Evolutionary conservation across 2,329 filamentous ascomycete genomes (phyloP), one percentile per base, ranked within the genome.

Genomic region (Fusarium floridanum): DNA sequence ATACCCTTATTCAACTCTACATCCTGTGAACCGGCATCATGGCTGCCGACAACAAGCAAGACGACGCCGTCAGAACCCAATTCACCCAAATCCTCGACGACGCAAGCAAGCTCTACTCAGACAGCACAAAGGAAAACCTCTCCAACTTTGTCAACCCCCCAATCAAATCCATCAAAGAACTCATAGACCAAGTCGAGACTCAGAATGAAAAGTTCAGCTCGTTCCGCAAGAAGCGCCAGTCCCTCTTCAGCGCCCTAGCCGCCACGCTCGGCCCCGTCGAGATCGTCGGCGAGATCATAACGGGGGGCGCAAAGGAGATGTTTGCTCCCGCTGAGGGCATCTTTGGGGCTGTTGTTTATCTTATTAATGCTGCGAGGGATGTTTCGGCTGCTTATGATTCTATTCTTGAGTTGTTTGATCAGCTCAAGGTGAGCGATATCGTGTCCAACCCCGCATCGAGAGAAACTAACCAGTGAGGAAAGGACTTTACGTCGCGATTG

Each of bases 361-460:
- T 88, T 10, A 80, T 88, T 20, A 81, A 81, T 37, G 85, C 85
- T 10, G 86, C 85, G 2, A 82, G 83, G 22, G 83, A 86, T 60
- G 86, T 87, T 17, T 86, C 84, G 1, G 76, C 82, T 1, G 81
- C 81, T 9, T 87, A 88, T 57, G 84, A 88, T 73, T 81, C 82
- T 7, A 87, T 88, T 8, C 73, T 84, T 3, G 84, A 85, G 56
- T 74, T 88, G 27, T 85, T 88, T 75, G 81, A 81, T 12, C 81
- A 82, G 36, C 74, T 87, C 12, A 81, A 84, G 72, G 82, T 82
- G 67, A 68, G 75, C 60, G 24, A 55, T 57, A 59, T 61, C 29
- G 34, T 22, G 55, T 16, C 55, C 32, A 66, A 68, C 75, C 76
- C 67, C 76, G 67, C 76, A 59, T 56, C 34, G 14, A n/a, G 32